Conservation (phyloP, 176 grass and related monocot species). For the Oryza glaberrima region DNA sequence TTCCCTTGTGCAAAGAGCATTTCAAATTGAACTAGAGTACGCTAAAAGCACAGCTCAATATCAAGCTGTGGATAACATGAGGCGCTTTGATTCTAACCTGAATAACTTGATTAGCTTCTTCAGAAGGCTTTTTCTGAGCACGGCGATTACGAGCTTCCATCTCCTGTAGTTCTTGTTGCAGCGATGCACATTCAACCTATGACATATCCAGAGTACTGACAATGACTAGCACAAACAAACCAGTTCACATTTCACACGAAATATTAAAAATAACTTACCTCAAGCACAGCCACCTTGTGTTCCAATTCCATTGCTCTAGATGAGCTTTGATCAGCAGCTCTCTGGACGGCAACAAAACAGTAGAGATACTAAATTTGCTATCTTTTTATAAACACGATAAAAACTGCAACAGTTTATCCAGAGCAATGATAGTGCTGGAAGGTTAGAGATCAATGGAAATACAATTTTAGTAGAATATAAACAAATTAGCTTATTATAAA, state of each 20-base stretch:
- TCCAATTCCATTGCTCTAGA: slow-evolving; percentile 87
- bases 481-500: background rate
- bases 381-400: slow-evolving; percentile 10
- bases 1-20: background rate
- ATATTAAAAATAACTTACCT: slow-evolving; percentile 50
- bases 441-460: slow-evolving; percentile 28
- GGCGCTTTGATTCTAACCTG: slow-evolving; percentile 55
- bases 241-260: slow-evolving; percentile 14
- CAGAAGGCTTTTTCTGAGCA: slow-evolving; percentile 87
- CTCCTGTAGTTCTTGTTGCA: slow-evolving; percentile 95
- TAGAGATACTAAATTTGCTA: slow-evolving; percentile 22
- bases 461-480: background rate
- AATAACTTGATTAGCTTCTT: slow-evolving; percentile 96
- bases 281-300: slow-evolving; percentile 95
- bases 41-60: background rate
- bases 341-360: slow-evolving; percentile 55
- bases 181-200: slow-evolving; percentile 82
- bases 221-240: slow-evolving; percentile 35
- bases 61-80: slow-evolving; percentile 21
- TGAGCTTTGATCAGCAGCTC: slow-evolving; percentile 95
- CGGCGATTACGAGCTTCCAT: slow-evolving; percentile 85
- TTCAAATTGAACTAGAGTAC: slow-evolving; percentile 16
- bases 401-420: slow-evolving; percentile 9
- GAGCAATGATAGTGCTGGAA: slow-evolving; percentile 4
- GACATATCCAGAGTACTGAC: slow-evolving; percentile 37